Percentiles rank a stretch among this genome's conserved stretches.
Conservation (phyloP, 805 yeast species). For the Saturnispora serradocipensis region DNA sequence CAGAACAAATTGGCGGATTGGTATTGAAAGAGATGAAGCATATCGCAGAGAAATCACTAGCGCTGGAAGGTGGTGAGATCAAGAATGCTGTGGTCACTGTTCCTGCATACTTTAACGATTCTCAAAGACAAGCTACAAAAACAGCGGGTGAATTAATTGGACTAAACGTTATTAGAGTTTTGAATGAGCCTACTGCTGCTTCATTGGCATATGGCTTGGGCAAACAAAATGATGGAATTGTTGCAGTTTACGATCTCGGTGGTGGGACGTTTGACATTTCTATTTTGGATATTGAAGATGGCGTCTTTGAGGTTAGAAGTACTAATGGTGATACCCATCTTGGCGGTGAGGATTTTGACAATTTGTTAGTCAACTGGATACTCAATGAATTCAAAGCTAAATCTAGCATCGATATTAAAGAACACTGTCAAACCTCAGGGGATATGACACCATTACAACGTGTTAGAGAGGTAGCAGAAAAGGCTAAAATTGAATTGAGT, state of each 20-base stretch:
- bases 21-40: constrained; percentile 90
- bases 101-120: constrained; percentile 83
- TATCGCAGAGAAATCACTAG: constrained; percentile 75
- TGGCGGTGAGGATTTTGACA: constrained; percentile 89
- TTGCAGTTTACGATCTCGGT: constrained; percentile 94
- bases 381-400: constrained; percentile 72
- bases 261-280: constrained; percentile 98
- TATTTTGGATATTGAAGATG: constrained; percentile 89
- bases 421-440: neutral
- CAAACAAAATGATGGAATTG: constrained; percentile 51
- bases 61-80: constrained; percentile 46
- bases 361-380: constrained; percentile 70
- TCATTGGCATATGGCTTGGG: constrained; percentile 91
- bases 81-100: constrained; percentile 87
- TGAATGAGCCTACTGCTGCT: constrained; percentile 86
- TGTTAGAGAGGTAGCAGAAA: constrained; percentile 81
- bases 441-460: constrained; percentile 79
- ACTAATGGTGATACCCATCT: constrained; percentile 92
- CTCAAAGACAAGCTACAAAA: constrained; percentile 87
- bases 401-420: constrained; percentile 47
- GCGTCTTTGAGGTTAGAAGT: constrained; percentile 92
- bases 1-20: constrained; percentile 93
- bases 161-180: constrained; percentile 74
- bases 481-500: constrained; percentile 81
- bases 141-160: constrained; percentile 95